Evolutionary conservation across 768 basidiomycete genomes (phyloP), one percentile per base, ranked within the genome.

Genomic region (Suillus occidentalis): DNA sequence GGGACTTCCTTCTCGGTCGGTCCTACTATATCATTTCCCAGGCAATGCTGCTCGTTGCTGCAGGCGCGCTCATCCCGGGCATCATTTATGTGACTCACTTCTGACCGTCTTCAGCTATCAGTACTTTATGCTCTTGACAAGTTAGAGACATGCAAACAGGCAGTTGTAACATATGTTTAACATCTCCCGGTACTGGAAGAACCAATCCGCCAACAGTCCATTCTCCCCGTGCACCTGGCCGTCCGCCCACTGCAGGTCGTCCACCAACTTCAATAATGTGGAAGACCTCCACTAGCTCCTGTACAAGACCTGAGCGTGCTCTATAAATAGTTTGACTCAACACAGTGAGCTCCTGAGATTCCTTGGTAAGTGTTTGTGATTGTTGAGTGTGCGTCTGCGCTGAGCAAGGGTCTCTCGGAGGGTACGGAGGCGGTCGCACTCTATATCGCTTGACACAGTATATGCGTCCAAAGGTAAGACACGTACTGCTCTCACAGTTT

Each of bases 191-290:
- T 0, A 94, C 91, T 36, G 92, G 92, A 12, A 95, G 74, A 10
- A 92, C 88, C 56, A 94, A 73, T 62, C 88, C 89, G 0, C 91
- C 90, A 61, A 94, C 91, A 0, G 89, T 92, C 92, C 92, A 94
- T 70, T 94, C 90, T 2, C 90, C 90, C 70, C 87, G 89, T 18
- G 89, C 86, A 0, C 91, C 91, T 1, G 88, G 86, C 66, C 88
- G 89, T 4, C 86, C 89, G 6, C 90, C 90, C 4, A 92, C 81
- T 0, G 90, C 86, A 4, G 91, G 90, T 4, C 91, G 78, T 1
- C 92, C 91, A 1, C 90, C 91, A 0, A 91, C 89, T 74, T 94
- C 89, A 3, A 91, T 90, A 25, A 94, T 82, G 68, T 91, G 87
- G 76, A 95, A 94, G 0, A 94, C 93, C 61, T 94, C 91, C 0